A percentile compares a stretch with the other conserved stretches of the same genome.
These are phyloP conservation scores for Neurospora crassa DNA, from an alignment of 2,329 filamentous ascomycete genomes.

Conservation along the genomic window DNA sequence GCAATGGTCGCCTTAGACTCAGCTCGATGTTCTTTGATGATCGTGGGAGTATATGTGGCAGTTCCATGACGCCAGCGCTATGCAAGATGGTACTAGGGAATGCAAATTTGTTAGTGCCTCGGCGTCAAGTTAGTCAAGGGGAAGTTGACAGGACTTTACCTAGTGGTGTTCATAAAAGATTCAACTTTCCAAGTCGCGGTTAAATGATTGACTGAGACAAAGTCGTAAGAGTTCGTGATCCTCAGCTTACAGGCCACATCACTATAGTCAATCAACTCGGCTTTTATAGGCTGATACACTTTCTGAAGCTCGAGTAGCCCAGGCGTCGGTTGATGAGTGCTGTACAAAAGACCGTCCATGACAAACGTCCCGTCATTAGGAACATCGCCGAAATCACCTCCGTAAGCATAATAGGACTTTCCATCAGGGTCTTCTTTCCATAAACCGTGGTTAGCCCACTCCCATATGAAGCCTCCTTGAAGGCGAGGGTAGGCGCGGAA, in stretches of 20 bases:
- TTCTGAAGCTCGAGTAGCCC: constrained; percentile 49
- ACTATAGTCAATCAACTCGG: constrained; percentile 14
- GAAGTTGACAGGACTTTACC: constrained; percentile 23
- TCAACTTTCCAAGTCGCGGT: constrained; percentile 34
- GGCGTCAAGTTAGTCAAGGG: background rate
- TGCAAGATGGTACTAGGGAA: constrained; percentile 18
- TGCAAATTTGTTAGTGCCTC: background rate
- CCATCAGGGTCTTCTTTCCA: constrained; percentile 34
- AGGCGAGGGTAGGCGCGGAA: constrained; percentile 52
- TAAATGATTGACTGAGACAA: constrained; percentile 33
- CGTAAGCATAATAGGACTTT: constrained; percentile 46
- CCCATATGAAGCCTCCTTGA: constrained; percentile 60
- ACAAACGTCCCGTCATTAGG: constrained; percentile 54
- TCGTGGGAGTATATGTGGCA: constrained; percentile 32
- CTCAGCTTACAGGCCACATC: constrained; percentile 26
- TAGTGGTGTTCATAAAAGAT: constrained; percentile 23
- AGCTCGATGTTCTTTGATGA: constrained; percentile 5
- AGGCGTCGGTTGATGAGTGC: constrained; percentile 44
- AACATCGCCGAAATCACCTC: constrained; percentile 51
- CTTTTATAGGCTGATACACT: constrained; percentile 43
- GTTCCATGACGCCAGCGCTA: constrained; percentile 26
- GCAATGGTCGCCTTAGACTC: background rate
- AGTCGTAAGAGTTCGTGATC: constrained; percentile 42
- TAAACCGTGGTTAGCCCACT: constrained; percentile 55
- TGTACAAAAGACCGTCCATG: constrained; percentile 49